Conservation (phyloP, 2,329 filamentous ascomycete genomes). For the Atkinsonella hypoxylon region DNA sequence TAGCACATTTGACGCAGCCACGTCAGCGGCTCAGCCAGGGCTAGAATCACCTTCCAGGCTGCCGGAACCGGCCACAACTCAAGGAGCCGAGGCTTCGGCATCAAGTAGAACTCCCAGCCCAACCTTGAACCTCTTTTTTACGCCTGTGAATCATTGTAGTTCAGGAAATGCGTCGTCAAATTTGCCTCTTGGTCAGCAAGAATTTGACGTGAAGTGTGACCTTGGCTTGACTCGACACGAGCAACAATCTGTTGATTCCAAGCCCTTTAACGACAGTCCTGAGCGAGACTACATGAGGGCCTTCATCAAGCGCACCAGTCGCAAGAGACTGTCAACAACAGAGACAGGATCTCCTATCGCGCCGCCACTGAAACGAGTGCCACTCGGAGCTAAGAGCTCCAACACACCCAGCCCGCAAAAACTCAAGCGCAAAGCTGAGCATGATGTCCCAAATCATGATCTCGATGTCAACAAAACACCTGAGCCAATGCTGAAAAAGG, state of each 20-base stretch:
- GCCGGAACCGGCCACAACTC: not conserved
- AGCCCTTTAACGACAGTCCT: constrained; percentile 19
- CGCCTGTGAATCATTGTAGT: not conserved
- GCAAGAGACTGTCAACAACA: constrained; percentile 16
- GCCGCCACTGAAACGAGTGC: constrained; percentile 14
- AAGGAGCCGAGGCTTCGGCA: not conserved
- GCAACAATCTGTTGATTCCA: not conserved
- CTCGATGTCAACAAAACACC: constrained; percentile 12
- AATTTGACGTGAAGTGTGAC: not conserved
- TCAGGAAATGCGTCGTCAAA: not conserved
- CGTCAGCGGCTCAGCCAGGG: not conserved
- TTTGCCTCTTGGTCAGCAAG: not conserved
- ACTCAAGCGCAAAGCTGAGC: constrained; percentile 20
- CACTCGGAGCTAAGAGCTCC: constrained; percentile 23
- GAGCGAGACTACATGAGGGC: constrained; percentile 22
- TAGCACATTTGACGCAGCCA: not conserved
- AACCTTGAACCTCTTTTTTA: not conserved
- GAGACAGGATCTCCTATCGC: constrained; percentile 21
- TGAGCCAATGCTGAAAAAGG: constrained; percentile 15
- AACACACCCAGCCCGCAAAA: constrained; percentile 22
- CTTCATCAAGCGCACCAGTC: constrained; percentile 24
- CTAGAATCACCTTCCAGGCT: not conserved
- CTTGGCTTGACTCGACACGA: not conserved
- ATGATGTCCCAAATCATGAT: constrained; percentile 9
- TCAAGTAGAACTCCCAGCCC: not conserved